Percentiles rank a stretch among this genome's conserved stretches.
These are phyloP conservation scores for Colletotrichum cereale DNA, from an alignment of 2,329 filamentous ascomycete species.

Conservation along the genomic window DNA sequence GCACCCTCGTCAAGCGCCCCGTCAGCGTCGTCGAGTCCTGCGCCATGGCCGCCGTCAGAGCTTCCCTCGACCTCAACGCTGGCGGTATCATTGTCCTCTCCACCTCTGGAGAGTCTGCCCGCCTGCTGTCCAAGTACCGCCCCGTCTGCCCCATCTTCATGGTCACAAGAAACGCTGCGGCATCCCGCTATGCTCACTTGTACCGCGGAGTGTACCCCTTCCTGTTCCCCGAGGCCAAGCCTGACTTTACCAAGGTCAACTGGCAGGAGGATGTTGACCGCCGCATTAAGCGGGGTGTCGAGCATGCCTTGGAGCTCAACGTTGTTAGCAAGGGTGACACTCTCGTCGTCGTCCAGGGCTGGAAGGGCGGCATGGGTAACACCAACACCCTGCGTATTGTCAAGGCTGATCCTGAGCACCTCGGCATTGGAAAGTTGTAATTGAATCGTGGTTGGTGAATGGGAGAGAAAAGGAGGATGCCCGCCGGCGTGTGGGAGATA, in stretches of 20 bases:
- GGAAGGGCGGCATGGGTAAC: conserved; percentile 92
- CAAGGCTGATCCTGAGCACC: conserved; percentile 70
- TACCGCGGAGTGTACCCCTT: conserved; percentile 99
- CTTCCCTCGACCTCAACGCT: conserved; percentile 95
- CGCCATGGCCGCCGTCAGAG: conserved; percentile 96
- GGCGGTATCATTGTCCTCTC: conserved; percentile 96
- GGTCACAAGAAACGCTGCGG: conserved; percentile 89
- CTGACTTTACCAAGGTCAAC: conserved; percentile 90
- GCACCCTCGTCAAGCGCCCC: conserved; percentile 84
- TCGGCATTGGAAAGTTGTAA: conserved; percentile 65
- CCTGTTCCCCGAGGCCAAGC: conserved; percentile 92
- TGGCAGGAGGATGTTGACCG: conserved; percentile 99
- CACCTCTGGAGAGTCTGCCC: conserved; percentile 94
- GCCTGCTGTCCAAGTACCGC: conserved; percentile 97
- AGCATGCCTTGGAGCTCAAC: conserved; percentile 85
- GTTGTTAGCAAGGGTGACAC: conserved; percentile 79
- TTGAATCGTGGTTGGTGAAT: not conserved
- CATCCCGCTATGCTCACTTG: conserved; percentile 91
- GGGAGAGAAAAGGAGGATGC: conserved; percentile 17
- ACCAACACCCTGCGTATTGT: conserved; percentile 83
- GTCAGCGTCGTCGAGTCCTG: conserved; percentile 92
- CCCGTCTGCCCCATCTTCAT: conserved; percentile 99
- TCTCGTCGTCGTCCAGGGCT: conserved; percentile 88
- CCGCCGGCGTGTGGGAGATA: conserved; percentile 34
- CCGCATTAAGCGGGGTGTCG: conserved; percentile 97